phyloP scores from a whole-genome alignment of 139 green algal genomes.

The Gonium pectorale region DNA sequence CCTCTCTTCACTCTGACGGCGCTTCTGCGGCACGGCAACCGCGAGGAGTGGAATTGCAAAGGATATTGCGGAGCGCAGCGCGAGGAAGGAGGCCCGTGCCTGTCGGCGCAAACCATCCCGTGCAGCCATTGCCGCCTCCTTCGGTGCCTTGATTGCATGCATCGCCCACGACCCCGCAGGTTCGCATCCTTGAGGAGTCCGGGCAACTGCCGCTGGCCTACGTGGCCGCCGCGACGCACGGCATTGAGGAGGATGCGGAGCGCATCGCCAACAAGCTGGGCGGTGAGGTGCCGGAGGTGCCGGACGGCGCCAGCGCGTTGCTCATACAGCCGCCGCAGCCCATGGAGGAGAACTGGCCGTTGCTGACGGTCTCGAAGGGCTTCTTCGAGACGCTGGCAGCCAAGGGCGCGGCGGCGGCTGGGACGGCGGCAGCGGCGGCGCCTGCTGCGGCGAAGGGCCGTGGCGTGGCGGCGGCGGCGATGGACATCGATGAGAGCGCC shows the following conservation, averaged over 20 bases:
- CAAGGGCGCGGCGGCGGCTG: slow-evolving; percentile 61
- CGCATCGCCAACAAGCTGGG: slow-evolving; percentile 58
- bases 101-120: no score
- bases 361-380: slow-evolving; percentile 97
- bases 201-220: slow-evolving; percentile 95
- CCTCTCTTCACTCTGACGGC: no score
- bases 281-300: slow-evolving; percentile 45
- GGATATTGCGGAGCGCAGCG: no score
- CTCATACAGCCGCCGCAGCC: slow-evolving; percentile 66
- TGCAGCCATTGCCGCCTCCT: no score
- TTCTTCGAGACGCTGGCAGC: slow-evolving; percentile 95
- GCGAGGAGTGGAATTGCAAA: no score
- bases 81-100: no score
- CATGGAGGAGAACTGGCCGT: slow-evolving; percentile 96
- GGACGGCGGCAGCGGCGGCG: background rate
- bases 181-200: slow-evolving; percentile 90
- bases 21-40: no score
- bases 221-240: slow-evolving; percentile 89
- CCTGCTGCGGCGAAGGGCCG: slow-evolving; percentile 25
- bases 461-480: slow-evolving; percentile 49
- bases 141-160: no score
- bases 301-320: background rate
- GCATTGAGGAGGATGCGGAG: slow-evolving; percentile 76
- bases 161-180: slow-evolving; percentile 31
- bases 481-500: slow-evolving; percentile 74